These are phyloP conservation scores for Parastagonospora nodorum DNA, from an alignment of 2,329 filamentous ascomycete species.

Conservation along the genomic window DNA sequence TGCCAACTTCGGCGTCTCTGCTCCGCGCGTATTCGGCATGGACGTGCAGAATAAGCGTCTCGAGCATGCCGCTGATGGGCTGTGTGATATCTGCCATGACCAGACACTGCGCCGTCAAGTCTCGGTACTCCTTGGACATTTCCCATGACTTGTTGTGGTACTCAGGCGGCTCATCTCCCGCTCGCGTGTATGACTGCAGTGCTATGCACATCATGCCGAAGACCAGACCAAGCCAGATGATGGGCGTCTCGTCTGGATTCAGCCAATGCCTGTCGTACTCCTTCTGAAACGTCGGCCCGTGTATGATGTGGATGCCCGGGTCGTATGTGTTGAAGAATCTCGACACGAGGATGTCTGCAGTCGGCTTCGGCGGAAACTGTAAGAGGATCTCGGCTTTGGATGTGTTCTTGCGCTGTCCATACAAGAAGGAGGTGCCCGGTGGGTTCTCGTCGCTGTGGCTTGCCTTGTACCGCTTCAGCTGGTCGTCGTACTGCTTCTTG, in stretches of 20 bases:
- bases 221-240: conserved; percentile 79
- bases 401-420: conserved; percentile 71
- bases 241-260: conserved; percentile 71
- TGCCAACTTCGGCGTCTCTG: conserved; percentile 73
- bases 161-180: conserved; percentile 78
- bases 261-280: conserved; percentile 72
- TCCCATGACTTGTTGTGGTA: conserved; percentile 68
- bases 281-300: conserved; percentile 77
- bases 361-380: conserved; percentile 78
- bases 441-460: conserved; percentile 64
- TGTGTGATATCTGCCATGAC: conserved; percentile 78
- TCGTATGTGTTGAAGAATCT: conserved; percentile 88
- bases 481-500: conserved; percentile 86
- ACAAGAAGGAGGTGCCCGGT: conserved; percentile 74
- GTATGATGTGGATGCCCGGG: conserved; percentile 62
- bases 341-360: conserved; percentile 81
- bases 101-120: conserved; percentile 78
- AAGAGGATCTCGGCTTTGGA: conserved; percentile 78
- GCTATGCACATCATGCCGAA: conserved; percentile 78
- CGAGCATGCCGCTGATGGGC: conserved; percentile 74
- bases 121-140: conserved; percentile 62
- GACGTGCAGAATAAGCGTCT: conserved; percentile 76
- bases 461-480: conserved; percentile 75
- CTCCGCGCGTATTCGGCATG: conserved; percentile 76
- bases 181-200: conserved; percentile 78